Base-by-base conservation (phyloP, 352 stramenopile species). In the Pythium phragmiticola region DNA sequence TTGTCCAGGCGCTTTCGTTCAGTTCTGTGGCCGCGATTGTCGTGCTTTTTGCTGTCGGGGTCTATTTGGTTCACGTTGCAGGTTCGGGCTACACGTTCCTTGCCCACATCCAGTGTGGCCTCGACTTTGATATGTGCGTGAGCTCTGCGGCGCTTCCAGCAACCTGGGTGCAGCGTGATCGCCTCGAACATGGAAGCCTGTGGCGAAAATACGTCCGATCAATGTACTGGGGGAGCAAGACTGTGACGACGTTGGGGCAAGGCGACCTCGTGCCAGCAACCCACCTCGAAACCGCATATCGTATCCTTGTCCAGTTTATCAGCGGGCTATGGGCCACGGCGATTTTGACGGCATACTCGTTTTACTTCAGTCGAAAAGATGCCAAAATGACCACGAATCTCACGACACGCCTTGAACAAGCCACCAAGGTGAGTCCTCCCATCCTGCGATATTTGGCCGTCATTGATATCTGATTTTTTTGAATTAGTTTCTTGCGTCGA, bases 151-250 rank as follows among this genome's bases (percentile, higher is more conserved):
- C 3, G 0, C 23, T 80, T 4, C 60, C 75, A 7, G 71, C 67
- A 2, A 82, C 70, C 4, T 91, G 82, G 82, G 82, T 89, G 3
- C 66, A 89, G n/a, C 66, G 57, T 5, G 82, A 91, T 63, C 73
- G 76, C 4, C 62, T 91, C 3, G 75, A 91, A 54, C 70, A 62
- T 34, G 80, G 68, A 7, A 78, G 69, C 0, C 37, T 63, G 8
- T 73, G 76, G 36, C 69, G 82, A 13, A 73, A 88, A 34, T 91
- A 89, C 41, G 60, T 81, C 1, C 78, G 82, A 0, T 74, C 78
- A 34, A 47, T 91, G 4, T 91, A 91, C 23, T 91, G 82, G 82
- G 82, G 69, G 4, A 83, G 71, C 68, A 91, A 91, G 57, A 89
- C 77, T 0, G 78, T 91, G 19, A 81, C 83, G 12, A 89, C 82